These are phyloP conservation scores for Penicillium pancosmium DNA, from an alignment of 495 filamentous ascomycete genomes.

Conservation along the genomic window DNA sequence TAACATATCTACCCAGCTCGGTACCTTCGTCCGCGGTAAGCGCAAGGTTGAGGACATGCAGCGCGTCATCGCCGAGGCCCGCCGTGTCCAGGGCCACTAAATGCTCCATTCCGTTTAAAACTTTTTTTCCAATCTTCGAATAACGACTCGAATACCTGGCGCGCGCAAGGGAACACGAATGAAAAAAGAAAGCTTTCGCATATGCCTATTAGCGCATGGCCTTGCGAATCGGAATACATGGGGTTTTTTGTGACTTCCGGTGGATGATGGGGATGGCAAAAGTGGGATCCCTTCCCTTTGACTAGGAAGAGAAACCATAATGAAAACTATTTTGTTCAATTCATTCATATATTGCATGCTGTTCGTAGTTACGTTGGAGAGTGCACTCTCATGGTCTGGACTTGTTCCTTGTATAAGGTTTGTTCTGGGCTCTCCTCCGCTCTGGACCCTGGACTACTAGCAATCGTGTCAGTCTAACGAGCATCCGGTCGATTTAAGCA, in stretches of 20 bases:
- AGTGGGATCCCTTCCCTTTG: constrained; percentile 32
- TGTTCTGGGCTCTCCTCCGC: background rate
- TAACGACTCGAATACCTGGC: constrained; percentile 37
- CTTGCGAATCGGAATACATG: constrained; percentile 28
- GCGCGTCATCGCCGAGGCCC: constrained; percentile 94
- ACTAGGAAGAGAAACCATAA: constrained; percentile 36
- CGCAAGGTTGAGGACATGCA: constrained; percentile 98
- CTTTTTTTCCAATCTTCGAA: constrained; percentile 35
- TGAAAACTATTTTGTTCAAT: constrained; percentile 36
- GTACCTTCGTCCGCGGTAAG: constrained; percentile 97
- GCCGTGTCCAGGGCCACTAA: constrained; percentile 77
- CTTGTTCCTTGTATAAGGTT: too few relatives aligned
- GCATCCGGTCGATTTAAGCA: constrained; percentile 1
- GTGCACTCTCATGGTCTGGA: too few relatives aligned
- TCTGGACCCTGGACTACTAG: background rate
- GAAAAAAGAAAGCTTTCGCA: constrained; percentile 21
- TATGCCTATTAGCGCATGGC: constrained; percentile 29
- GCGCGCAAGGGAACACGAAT: constrained; percentile 26
- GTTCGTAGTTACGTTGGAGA: background rate
- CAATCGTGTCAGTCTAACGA: background rate
- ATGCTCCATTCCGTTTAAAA: constrained; percentile 37
- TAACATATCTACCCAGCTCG: constrained; percentile 62
- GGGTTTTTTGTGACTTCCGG: constrained; percentile 33
- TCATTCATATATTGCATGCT: constrained; percentile 16
- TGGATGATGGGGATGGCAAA: constrained; percentile 37